Conservation (phyloP, 257 asterid species). For the Forsythia viridissima region DNA sequence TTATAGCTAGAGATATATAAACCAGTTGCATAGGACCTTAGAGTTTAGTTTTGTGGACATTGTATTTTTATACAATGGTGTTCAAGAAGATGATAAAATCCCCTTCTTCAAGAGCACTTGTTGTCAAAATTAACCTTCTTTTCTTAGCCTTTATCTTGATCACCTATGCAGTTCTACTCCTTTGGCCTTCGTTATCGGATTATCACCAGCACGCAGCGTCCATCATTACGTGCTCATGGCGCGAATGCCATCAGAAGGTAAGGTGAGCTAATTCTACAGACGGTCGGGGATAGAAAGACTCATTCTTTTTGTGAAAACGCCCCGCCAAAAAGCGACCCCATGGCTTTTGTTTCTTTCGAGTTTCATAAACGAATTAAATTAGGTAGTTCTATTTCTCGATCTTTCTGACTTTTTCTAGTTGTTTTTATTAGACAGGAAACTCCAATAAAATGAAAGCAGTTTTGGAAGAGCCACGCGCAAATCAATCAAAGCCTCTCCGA, state of each 20-base stretch:
- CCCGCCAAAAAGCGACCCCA: neutral
- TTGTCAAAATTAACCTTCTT: slow-evolving; percentile 61
- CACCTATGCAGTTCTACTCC: slow-evolving; percentile 50
- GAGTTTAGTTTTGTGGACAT: neutral
- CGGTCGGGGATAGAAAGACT: neutral
- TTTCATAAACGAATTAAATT: too few species aligned
- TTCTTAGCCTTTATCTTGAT: slow-evolving; percentile 64
- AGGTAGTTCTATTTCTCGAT: neutral
- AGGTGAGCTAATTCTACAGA: slow-evolving; percentile 54
- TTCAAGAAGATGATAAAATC: slow-evolving; percentile 55
- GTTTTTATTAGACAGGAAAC: slow-evolving; percentile 35
- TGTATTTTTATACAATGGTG: slow-evolving; percentile 17
- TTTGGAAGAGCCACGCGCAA: slow-evolving; percentile 39
- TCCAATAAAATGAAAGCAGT: slow-evolving; percentile 70
- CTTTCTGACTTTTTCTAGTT: neutral
- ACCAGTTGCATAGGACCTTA: slow-evolving; percentile 1
- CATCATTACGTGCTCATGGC: slow-evolving; percentile 63
- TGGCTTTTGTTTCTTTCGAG: neutral
- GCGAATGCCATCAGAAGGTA: slow-evolving; percentile 81
- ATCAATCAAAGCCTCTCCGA: slow-evolving; percentile 33
- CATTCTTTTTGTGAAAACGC: too few species aligned
- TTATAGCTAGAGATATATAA: neutral
- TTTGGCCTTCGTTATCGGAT: slow-evolving; percentile 56
- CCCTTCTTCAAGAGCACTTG: slow-evolving; percentile 55
- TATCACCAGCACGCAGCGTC: slow-evolving; percentile 54